Percentiles rank a stretch among this genome's conserved stretches.
Conservation (phyloP, 2,329 filamentous ascomycete genomes). For the Hymenoscyphus infarciens region DNA sequence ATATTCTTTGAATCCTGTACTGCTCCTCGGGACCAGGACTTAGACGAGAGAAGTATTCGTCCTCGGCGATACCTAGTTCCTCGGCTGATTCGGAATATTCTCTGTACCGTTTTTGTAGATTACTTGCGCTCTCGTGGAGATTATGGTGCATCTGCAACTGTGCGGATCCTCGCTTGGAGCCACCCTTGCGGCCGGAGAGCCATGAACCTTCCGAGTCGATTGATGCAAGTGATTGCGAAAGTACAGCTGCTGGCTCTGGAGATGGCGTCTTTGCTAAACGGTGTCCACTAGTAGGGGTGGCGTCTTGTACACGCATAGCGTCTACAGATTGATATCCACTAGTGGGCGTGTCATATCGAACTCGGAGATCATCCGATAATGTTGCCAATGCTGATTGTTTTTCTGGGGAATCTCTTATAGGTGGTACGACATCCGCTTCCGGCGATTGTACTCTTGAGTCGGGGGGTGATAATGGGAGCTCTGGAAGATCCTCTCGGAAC, state of each 20-base stretch:
- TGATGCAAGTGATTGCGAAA: conserved; percentile 85
- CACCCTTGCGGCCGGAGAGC: conserved; percentile 70
- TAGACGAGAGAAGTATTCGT: conserved; percentile 67
- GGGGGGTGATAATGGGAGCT: conserved; percentile 80
- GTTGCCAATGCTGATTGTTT: conserved; percentile 26
- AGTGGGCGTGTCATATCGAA: conserved; percentile 47
- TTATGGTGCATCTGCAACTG: conserved; percentile 39
- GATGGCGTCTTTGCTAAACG: conserved; percentile 43
- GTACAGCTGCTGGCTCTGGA: conserved; percentile 47
- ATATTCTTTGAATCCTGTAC: conserved; percentile 38
- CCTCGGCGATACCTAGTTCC: conserved; percentile 61
- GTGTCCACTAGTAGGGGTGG: conserved; percentile 45
- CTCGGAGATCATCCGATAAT: conserved; percentile 35
- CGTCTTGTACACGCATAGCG: conserved; percentile 36
- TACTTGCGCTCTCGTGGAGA: conserved; percentile 41
- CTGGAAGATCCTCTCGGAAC: conserved; percentile 88
- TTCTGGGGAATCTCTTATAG: conserved; percentile 33
- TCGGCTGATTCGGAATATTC: conserved; percentile 61
- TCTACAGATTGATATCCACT: conserved; percentile 44
- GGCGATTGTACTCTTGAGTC: conserved; percentile 78
- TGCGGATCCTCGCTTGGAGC: conserved; percentile 46
- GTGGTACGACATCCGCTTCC: conserved; percentile 50
- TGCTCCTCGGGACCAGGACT: conserved; percentile 38
- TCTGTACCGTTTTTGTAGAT: conserved; percentile 43
- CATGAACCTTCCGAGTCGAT: conserved; percentile 95